These are phyloP conservation scores for Cladosporium sp. DNA, from an alignment of 2,329 filamentous ascomycete species.

Conservation along the genomic window DNA sequence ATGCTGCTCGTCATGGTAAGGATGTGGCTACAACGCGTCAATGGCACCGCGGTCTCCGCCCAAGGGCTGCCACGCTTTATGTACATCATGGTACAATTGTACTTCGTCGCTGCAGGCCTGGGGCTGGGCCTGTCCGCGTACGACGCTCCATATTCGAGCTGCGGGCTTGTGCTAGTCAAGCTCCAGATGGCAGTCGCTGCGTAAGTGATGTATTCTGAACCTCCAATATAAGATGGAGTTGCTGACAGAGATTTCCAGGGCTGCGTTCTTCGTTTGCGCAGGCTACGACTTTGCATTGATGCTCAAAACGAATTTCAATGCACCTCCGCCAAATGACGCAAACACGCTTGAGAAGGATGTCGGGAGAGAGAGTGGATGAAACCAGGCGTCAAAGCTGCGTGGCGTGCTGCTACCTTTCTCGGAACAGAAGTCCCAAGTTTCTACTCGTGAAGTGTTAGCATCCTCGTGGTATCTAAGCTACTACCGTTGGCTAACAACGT, in stretches of 20 bases:
- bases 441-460: not conserved
- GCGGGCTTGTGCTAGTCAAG: not conserved
- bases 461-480: not conserved
- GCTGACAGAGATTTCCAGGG: not conserved
- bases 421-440: not conserved
- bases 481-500: not conserved
- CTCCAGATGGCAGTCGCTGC: not conserved
- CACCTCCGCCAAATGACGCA: not conserved
- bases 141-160: not conserved
- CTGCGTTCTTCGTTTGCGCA: not conserved
- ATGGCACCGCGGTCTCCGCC: not conserved
- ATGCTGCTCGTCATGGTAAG: not conserved
- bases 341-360: not conserved
- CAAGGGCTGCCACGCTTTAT: not conserved
- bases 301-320: not conserved
- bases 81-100: not conserved
- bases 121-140: not conserved
- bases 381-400: not conserved
- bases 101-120: not conserved
- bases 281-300: not conserved
- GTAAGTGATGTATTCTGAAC: not conserved
- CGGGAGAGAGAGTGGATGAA: not conserved
- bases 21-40: not conserved
- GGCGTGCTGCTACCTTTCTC: not conserved
- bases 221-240: not conserved